phyloP scores from a whole-genome alignment of 192 early-diverging fungal genomes.

The Linnemannia exigua region DNA sequence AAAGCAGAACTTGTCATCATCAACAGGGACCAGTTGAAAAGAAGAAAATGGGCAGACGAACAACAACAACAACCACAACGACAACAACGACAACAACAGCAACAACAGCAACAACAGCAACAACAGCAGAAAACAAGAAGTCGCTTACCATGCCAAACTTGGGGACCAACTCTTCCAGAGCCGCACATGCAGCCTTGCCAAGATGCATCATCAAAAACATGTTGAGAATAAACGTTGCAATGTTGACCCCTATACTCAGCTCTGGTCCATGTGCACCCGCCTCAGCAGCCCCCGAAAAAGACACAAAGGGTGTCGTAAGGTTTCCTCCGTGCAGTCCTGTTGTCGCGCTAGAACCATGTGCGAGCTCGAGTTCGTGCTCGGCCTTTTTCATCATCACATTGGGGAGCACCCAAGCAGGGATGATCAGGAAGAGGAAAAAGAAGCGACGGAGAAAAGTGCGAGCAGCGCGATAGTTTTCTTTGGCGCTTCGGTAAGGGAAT shows the following conservation, averaged over 20 bases:
- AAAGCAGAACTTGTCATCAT: background rate
- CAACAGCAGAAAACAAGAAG: background rate
- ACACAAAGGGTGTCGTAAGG: background rate
- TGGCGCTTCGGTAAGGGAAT: slow-evolving; percentile 36
- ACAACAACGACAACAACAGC: background rate
- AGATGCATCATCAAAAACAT: slow-evolving; percentile 52
- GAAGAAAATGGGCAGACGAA: too few relatives aligned
- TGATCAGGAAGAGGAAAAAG: slow-evolving; percentile 38
- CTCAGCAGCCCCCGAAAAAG: background rate
- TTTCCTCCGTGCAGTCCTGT: slow-evolving; percentile 6
- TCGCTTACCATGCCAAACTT: slow-evolving; percentile 42
- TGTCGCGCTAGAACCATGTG: background rate
- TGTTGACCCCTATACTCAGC: slow-evolving; percentile 26
- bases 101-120: background rate
- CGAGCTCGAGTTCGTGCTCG: slow-evolving; percentile 4
- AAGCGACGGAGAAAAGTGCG: slow-evolving; percentile 41
- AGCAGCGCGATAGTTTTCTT: slow-evolving; percentile 35
- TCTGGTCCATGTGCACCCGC: slow-evolving; percentile 20
- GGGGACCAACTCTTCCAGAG: slow-evolving; percentile 45
- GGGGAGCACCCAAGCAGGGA: slow-evolving; percentile 51
- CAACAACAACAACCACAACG: too few relatives aligned
- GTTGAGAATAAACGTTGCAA: slow-evolving; percentile 38
- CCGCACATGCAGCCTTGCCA: slow-evolving; percentile 38
- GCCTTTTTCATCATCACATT: slow-evolving; percentile 32
- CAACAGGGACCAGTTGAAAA: too few relatives aligned